These are phyloP conservation scores for Plasmodium cynomolgi DNA, from an alignment of 169 alveolate species.

Conservation along the genomic window DNA sequence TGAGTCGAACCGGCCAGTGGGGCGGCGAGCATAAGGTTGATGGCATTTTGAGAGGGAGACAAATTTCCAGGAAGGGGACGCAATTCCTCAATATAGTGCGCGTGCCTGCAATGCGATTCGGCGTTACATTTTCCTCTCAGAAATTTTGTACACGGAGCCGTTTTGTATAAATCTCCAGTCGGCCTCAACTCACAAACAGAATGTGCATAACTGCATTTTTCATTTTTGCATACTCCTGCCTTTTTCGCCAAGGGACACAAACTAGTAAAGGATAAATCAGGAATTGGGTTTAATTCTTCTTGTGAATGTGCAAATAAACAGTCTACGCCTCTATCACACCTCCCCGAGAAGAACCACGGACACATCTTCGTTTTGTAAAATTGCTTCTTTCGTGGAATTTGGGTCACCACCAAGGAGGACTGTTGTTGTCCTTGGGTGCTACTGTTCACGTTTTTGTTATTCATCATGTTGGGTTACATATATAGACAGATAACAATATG, in stretches of 20 bases:
- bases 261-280: constrained; percentile 67
- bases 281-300: constrained; percentile 83
- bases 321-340: constrained; percentile 89
- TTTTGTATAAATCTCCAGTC: constrained; percentile 65
- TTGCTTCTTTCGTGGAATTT: constrained; percentile 70
- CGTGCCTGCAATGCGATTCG: constrained; percentile 66
- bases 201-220: constrained; percentile 77
- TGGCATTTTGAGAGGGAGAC: constrained; percentile 67
- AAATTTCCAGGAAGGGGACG: constrained; percentile 65
- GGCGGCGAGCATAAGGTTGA: constrained; percentile 55
- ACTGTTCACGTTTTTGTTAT: constrained; percentile 13
- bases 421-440: constrained; percentile 4
- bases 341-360: constrained; percentile 69
- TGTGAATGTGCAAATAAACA: constrained; percentile 89
- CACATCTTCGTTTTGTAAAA: constrained; percentile 70
- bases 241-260: constrained; percentile 88
- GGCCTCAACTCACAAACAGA: constrained; percentile 75
- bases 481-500: neutral
- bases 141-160: constrained; percentile 68
- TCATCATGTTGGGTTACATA: constrained; percentile 20
- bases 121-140: constrained; percentile 73
- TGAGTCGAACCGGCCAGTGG: constrained; percentile 17
- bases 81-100: constrained; percentile 57
- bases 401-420: constrained; percentile 38
- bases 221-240: constrained; percentile 84